Percentiles rank a stretch among this genome's conserved stretches.
These are phyloP conservation scores for Neurospora crassa DNA, from an alignment of 2,329 filamentous ascomycete species.

Conservation along the genomic window DNA sequence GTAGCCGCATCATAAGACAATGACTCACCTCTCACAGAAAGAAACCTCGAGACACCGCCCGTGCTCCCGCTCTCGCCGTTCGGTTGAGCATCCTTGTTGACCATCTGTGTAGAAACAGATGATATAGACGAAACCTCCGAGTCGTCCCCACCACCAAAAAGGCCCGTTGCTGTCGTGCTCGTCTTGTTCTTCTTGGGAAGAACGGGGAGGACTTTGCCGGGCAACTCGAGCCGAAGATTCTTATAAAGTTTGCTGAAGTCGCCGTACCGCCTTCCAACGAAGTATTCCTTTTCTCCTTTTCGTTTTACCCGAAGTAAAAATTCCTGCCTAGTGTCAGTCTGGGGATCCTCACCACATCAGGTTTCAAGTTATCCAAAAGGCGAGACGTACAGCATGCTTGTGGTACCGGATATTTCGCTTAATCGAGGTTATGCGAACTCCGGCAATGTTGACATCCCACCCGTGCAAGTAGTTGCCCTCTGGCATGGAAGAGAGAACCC, in stretches of 20 bases:
- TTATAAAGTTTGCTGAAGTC: conserved; percentile 78
- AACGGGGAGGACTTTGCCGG: conserved; percentile 79
- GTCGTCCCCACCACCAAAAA: conserved; percentile 52
- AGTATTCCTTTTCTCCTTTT: conserved; percentile 64
- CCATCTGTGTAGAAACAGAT: conserved; percentile 61
- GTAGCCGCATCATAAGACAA: neutral
- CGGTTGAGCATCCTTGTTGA: conserved; percentile 22
- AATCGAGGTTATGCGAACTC: conserved; percentile 68
- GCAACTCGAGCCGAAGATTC: conserved; percentile 71
- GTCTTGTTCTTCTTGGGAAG: conserved; percentile 89
- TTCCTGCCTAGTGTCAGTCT: conserved; percentile 44
- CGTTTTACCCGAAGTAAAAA: conserved; percentile 82
- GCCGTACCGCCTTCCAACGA: conserved; percentile 77
- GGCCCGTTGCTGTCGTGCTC: conserved; percentile 52
- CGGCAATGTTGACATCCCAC: conserved; percentile 94
- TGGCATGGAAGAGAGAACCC: conserved; percentile 75
- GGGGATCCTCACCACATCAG: neutral
- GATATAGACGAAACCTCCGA: conserved; percentile 75
- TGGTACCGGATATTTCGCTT: conserved; percentile 86
- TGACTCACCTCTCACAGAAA: conserved; percentile 28
- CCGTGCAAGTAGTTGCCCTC: conserved; percentile 89
- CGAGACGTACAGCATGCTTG: conserved; percentile 67
- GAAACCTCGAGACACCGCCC: conserved; percentile 24
- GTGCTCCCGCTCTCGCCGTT: conserved; percentile 18
- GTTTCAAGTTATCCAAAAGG: neutral